Conservation (phyloP, 208 protist genomes). For the Crithidia thermophila region DNA sequence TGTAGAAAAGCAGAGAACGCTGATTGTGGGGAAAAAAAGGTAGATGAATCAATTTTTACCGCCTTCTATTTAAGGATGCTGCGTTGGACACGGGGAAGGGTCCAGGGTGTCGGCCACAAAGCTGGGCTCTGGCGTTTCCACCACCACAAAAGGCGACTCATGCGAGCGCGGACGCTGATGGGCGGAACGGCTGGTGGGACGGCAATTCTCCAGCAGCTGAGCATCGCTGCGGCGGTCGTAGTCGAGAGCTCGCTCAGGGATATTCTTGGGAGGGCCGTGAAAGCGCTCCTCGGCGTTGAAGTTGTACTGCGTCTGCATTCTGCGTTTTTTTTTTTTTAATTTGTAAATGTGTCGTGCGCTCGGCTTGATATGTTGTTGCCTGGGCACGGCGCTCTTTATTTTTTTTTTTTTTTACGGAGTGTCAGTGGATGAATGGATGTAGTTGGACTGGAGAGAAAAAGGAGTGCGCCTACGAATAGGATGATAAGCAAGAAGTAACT, state of each 20-base stretch:
- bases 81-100: conserved; percentile 7
- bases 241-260: conserved; percentile 9
- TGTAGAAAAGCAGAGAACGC: background rate
- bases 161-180: background rate
- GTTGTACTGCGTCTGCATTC: conserved; percentile 12
- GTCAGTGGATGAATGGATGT: no score
- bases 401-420: no score
- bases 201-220: background rate
- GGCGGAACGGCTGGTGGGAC: background rate
- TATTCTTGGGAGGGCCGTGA: conserved; percentile 1
- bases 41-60: background rate
- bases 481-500: no score
- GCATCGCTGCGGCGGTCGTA: background rate
- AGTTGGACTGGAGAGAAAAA: no score
- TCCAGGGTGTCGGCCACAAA: conserved; percentile 21
- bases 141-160: background rate
- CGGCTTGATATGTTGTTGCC: no score
- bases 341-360: no score
- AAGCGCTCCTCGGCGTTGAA: conserved; percentile 17
- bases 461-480: no score
- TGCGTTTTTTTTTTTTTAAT: background rate
- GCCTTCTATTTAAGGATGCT: background rate
- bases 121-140: conserved; percentile 6
- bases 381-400: no score
- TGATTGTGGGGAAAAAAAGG: background rate